Conservation (phyloP, 2,329 filamentous ascomycete genomes). For the Raffaelea arxii region DNA sequence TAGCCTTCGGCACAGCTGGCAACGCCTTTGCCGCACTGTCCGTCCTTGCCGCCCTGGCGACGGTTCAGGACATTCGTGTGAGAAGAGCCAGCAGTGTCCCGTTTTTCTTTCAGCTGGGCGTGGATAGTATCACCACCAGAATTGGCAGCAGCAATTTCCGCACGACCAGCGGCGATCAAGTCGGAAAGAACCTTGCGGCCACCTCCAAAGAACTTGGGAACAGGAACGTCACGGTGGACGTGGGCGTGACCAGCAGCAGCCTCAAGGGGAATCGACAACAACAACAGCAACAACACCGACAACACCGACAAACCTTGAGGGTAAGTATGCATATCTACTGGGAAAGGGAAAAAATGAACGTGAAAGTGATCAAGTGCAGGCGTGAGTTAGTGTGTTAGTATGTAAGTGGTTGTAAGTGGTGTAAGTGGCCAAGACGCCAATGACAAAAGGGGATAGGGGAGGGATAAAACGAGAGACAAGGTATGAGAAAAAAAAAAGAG, state of each 20-base stretch:
- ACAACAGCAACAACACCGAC: slow-evolving; percentile 9
- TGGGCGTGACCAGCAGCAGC: slow-evolving; percentile 12
- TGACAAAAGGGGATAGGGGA: too few species aligned
- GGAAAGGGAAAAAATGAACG: too few species aligned
- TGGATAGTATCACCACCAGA: background rate
- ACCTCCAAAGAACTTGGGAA: slow-evolving; percentile 18
- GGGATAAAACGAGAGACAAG: too few species aligned
- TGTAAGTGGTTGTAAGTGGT: too few species aligned
- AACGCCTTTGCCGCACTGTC: slow-evolving; percentile 17
- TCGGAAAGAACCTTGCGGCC: slow-evolving; percentile 17
- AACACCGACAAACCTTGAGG: too few species aligned
- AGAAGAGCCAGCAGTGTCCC: too few species aligned
- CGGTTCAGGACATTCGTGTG: slow-evolving; percentile 6
- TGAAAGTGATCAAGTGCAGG: too few species aligned
- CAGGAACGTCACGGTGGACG: slow-evolving; percentile 14
- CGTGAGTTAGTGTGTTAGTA: too few species aligned
- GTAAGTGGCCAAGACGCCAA: too few species aligned
- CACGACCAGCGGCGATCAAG: slow-evolving; percentile 7
- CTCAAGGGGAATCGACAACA: slow-evolving; percentile 3
- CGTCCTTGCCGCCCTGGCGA: slow-evolving; percentile 15
- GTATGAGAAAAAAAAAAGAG: too few species aligned
- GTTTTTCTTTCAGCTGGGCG: too few species aligned
- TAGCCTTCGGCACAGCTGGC: slow-evolving; percentile 21
- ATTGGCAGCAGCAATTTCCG: background rate
- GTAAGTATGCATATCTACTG: too few species aligned